Conservation (phyloP, 75 land plant species). For the Picea sitchensis region DNA sequence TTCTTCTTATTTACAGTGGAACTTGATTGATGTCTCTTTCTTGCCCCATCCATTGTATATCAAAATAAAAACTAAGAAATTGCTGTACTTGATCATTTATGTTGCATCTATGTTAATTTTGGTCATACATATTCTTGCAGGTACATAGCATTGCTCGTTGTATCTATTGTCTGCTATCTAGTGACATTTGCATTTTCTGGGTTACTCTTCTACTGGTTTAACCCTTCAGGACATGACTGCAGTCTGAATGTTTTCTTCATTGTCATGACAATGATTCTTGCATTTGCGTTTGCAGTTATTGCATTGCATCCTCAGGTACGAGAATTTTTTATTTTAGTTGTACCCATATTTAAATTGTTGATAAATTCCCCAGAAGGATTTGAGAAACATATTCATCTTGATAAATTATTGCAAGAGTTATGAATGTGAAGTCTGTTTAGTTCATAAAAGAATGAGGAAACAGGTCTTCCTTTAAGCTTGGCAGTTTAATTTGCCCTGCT, state of each 20-base stretch:
- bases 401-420: too few relatives aligned
- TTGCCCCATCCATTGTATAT: not conserved
- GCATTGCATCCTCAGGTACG: constrained; percentile 65
- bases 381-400: not conserved
- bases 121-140: constrained; percentile 18
- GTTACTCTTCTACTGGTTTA: constrained; percentile 88
- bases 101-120: not conserved
- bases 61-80: not conserved
- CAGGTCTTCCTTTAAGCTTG: too few relatives aligned
- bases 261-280: constrained; percentile 80
- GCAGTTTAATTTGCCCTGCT: not conserved
- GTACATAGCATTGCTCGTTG: constrained; percentile 62
- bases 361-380: not conserved
- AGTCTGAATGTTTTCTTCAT: constrained; percentile 92
- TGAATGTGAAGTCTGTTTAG: too few relatives aligned
- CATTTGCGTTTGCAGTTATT: constrained; percentile 58
- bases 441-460: too few relatives aligned
- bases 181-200: constrained; percentile 60
- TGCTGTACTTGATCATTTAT: too few relatives aligned
- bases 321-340: constrained; percentile 7
- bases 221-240: constrained; percentile 85
- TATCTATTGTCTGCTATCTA: constrained; percentile 67
- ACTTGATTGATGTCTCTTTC: not conserved
- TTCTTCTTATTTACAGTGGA: too few relatives aligned
- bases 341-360: not conserved